Conservation (phyloP, 805 yeast species). For the Crinitomyces ghanaensis region DNA sequence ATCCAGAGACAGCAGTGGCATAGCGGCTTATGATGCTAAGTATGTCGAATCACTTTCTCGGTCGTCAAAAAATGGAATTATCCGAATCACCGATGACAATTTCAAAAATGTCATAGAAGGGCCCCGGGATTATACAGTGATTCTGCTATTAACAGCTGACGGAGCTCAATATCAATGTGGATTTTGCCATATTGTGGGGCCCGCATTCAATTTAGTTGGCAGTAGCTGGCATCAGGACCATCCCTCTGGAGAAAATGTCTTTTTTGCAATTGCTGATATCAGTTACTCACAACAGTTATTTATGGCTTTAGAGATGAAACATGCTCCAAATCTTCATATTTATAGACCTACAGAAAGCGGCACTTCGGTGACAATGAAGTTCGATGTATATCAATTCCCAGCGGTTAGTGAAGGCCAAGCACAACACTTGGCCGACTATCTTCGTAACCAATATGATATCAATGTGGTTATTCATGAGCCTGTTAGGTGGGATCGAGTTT, state of each 20-base stretch:
- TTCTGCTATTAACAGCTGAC: slow-evolving; percentile 61
- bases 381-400: slow-evolving; percentile 20
- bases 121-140: slow-evolving; percentile 57
- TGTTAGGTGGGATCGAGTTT: slow-evolving; percentile 19
- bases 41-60: slow-evolving; percentile 2
- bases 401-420: slow-evolving; percentile 19
- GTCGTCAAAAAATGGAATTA: slow-evolving; percentile 25
- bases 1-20: too few relatives aligned
- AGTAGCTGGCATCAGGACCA: slow-evolving; percentile 50
- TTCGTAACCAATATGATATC: slow-evolving; percentile 16
- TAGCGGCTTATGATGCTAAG: slow-evolving; percentile 1
- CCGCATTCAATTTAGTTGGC: slow-evolving; percentile 51
- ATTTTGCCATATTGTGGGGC: slow-evolving; percentile 59
- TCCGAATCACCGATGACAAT: slow-evolving; percentile 48
- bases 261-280: slow-evolving; percentile 69
- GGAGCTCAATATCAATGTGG: slow-evolving; percentile 64
- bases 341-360: slow-evolving; percentile 41
- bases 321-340: slow-evolving; percentile 68
- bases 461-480: slow-evolving; percentile 23
- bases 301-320: slow-evolving; percentile 43
- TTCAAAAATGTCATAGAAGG: slow-evolving; percentile 46
- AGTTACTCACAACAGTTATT: slow-evolving; percentile 43
- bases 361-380: slow-evolving; percentile 16
- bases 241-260: slow-evolving; percentile 42
- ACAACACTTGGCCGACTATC: slow-evolving; percentile 10